These are phyloP conservation scores for Chamaenerion angustifolium DNA, from an alignment of 345 rosid genomes.

Conservation along the genomic window DNA sequence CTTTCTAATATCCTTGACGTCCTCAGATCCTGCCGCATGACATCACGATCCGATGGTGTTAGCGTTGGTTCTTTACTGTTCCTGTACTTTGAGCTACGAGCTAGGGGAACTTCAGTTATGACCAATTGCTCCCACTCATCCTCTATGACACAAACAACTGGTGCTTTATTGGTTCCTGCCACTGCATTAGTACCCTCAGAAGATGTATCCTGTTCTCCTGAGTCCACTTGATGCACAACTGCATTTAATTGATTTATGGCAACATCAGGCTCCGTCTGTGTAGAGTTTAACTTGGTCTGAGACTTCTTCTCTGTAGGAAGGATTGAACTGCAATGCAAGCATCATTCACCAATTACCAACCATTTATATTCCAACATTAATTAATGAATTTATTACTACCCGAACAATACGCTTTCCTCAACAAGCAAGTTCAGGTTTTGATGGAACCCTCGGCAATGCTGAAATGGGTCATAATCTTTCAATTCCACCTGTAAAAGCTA, in stretches of 20 bases:
- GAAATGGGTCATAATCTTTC: slow-evolving; percentile 62
- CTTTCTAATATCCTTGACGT: slow-evolving; percentile 79
- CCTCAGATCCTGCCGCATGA: slow-evolving; percentile 37
- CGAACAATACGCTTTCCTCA: slow-evolving; percentile 63
- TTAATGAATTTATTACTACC: slow-evolving; percentile 20
- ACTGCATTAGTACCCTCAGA: slow-evolving; percentile 16
- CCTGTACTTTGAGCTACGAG: slow-evolving; percentile 26
- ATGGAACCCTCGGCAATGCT: slow-evolving; percentile 74
- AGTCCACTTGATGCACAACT: neutral
- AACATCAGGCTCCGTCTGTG: too few relatives aligned
- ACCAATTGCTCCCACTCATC: slow-evolving; percentile 90
- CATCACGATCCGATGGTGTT: slow-evolving; percentile 25
- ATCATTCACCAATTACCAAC: neutral
- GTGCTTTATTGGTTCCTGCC: slow-evolving; percentile 2
- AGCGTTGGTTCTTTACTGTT: slow-evolving; percentile 13
- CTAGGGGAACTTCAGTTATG: slow-evolving; percentile 40
- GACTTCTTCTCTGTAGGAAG: too few relatives aligned
- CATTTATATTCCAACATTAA: slow-evolving; percentile 4
- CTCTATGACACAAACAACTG: slow-evolving; percentile 9
- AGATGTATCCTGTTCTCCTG: too few relatives aligned
- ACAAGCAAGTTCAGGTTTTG: slow-evolving; percentile 54
- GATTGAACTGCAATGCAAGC: neutral
- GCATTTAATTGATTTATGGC: too few relatives aligned
- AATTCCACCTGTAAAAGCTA: slow-evolving; percentile 39
- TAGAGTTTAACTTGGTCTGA: neutral